These are phyloP conservation scores for Hygrophorus russula DNA, from an alignment of 768 basidiomycete genomes.

Conservation along the genomic window DNA sequence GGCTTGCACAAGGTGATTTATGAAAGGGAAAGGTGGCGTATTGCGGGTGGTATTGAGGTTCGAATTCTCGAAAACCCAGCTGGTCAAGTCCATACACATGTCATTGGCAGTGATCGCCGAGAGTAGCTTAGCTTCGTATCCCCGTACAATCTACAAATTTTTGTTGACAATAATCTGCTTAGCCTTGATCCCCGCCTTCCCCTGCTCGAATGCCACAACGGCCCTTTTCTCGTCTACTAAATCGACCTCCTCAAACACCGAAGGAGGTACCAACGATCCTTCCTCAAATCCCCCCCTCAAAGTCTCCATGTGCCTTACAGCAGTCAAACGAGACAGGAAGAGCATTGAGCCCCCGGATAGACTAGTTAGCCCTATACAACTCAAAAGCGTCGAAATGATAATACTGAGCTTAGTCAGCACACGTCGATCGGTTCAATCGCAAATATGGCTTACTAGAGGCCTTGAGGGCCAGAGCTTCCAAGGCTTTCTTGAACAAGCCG, in stretches of 20 bases:
- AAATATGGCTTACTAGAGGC: constrained; percentile 3
- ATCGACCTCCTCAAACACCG: not conserved
- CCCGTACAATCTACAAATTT: not conserved
- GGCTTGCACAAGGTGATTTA: not conserved
- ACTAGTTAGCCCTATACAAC: constrained; percentile 6
- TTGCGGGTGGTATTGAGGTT: no score
- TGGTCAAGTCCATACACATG: no score
- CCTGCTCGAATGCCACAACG: constrained; percentile 1
- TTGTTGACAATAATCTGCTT: constrained; percentile 7
- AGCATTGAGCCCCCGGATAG: constrained; percentile 4
- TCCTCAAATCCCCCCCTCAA: constrained; percentile 5
- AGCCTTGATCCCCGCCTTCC: constrained; percentile 4
- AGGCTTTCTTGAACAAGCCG: constrained; percentile 4
- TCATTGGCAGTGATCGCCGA: no score
- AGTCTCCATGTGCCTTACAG: no score
- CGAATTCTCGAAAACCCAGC: no score
- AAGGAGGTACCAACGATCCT: constrained; percentile 2
- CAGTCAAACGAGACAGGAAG: not conserved
- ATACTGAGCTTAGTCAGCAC: not conserved
- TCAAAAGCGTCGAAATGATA: constrained; percentile 4
- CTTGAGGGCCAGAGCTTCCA: constrained; percentile 3
- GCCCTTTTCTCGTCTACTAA: constrained; percentile 1
- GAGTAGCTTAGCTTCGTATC: no score
- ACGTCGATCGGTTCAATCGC: not conserved
- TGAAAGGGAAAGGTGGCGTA: not conserved